Base-by-base conservation (phyloP, 2,329 filamentous ascomycete genomes). In the Aspergillus sp. region DNA sequence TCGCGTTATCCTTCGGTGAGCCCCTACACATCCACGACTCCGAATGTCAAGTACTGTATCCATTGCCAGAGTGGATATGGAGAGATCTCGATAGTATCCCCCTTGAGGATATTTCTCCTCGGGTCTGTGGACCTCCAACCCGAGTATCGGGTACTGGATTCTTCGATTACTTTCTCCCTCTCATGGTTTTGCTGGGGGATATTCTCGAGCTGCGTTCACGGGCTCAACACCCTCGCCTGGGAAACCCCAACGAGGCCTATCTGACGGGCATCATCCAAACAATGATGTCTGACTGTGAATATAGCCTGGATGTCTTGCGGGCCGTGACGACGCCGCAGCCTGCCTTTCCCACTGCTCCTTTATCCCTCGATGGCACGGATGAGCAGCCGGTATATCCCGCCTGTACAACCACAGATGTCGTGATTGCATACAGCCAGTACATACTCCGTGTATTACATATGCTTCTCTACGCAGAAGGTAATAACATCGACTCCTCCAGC, bases 121-220 rank as follows among this genome's bases (percentile, higher is more conserved):
- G 74, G 8, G 58, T 66, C 0, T 59, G 75, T 3, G 79, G 79
- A 0, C 77, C 79, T 2, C 73, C 62, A 4, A 66, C 60, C 6
- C 61, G 62, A 17, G 60, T 73, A 35, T 74, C 75, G 0, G 79
- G 80, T 1, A 73, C 73, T 4, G 75, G 76, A 1, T 78, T 81
- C 39, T 82, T 82, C 46, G 79, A 81, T 58, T 82, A 77, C 58
- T 82, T 82, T 52, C 66, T 82, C 4, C 80, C 80, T 0, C 68
- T 82, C 1, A 81, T 81, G 75, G 72, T 74, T 1, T 78, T 81
- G 6, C 72, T 82, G 0, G 80, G 80, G 0, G 77, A 82, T 52
- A 78, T 82, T 7, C 78, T 82, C 41, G 76, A 82, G 45, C 66
- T 80, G 4, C 80, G 81, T 58, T 77, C 79, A 53, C 67, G 73